Evolutionary conservation across 441 rosid species (phyloP).

Genomic region (Pelargonium australe): DNA sequence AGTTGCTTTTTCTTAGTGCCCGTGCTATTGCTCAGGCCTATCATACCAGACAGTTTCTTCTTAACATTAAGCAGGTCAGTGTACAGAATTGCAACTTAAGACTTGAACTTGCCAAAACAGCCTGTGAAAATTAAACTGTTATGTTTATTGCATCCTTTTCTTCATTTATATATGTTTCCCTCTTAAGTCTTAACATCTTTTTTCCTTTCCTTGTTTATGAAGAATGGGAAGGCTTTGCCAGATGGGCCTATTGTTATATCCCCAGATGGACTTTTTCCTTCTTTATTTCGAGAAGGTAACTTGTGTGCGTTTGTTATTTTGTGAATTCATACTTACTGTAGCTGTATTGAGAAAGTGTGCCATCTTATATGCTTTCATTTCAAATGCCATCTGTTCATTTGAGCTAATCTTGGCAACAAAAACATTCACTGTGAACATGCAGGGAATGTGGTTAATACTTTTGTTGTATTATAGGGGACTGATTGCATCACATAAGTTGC

Average conservation of each 20-base stretch:
- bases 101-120: slow-evolving; percentile 10
- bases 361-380: neutral
- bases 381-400: no score
- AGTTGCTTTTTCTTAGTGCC: slow-evolving; percentile 87
- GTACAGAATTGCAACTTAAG: neutral
- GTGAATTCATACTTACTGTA: neutral
- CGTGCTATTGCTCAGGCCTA: slow-evolving; percentile 98
- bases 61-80: slow-evolving; percentile 86
- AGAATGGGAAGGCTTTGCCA: slow-evolving; percentile 94
- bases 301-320: neutral
- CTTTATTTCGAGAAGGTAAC: slow-evolving; percentile 86
- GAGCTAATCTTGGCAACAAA: no score
- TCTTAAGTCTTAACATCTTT: slow-evolving; percentile 6
- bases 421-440: no score
- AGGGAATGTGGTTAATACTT: no score
- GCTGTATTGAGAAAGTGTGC: neutral
- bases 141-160: neutral
- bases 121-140: slow-evolving; percentile 5
- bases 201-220: slow-evolving; percentile 17
- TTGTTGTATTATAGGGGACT: no score
- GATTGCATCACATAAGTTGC: no score
- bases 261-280: slow-evolving; percentile 96
- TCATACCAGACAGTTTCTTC: slow-evolving; percentile 71
- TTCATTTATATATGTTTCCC: no score
- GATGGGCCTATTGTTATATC: slow-evolving; percentile 97